Conservation (phyloP, 108 stramenopile genomes). For the Cyclotella cryptica region DNA sequence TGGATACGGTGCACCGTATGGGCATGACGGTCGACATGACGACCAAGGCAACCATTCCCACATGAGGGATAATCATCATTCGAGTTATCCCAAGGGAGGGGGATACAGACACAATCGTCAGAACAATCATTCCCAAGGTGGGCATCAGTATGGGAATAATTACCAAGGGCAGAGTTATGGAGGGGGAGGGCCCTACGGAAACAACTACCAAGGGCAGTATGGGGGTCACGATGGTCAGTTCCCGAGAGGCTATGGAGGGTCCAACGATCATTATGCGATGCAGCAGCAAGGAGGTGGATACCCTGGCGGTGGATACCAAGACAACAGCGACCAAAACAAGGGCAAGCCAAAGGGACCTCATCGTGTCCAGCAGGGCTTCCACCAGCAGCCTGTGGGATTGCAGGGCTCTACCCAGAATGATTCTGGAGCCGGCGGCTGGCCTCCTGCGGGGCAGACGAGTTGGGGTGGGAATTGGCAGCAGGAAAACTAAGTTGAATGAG, state of each 20-base stretch:
- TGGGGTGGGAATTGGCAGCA: constrained; percentile 63
- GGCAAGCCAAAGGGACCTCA: constrained; percentile 62
- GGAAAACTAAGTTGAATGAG: constrained; percentile 29
- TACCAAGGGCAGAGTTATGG: constrained; percentile 23
- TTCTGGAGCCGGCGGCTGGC: constrained; percentile 57
- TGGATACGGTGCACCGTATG: constrained; percentile 73
- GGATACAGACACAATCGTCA: constrained; percentile 73
- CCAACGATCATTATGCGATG: constrained; percentile 71
- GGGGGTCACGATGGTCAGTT: constrained; percentile 34
- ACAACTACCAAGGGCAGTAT: constrained; percentile 56
- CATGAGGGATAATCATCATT: constrained; percentile 77
- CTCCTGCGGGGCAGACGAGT: constrained; percentile 41
- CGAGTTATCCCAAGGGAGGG: constrained; percentile 50
- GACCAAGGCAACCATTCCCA: constrained; percentile 58
- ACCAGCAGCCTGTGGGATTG: constrained; percentile 71
- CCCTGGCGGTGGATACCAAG: constrained; percentile 61
- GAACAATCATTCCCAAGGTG: constrained; percentile 70
- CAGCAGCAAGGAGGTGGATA: constrained; percentile 57
- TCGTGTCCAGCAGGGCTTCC: constrained; percentile 56
- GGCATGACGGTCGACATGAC: constrained; percentile 56
- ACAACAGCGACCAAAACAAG: constrained; percentile 64
- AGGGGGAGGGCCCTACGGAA: constrained; percentile 49
- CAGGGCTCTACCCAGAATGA: constrained; percentile 57
- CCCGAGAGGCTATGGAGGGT: constrained; percentile 66
- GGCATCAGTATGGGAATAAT: constrained; percentile 21